A percentile compares a stretch with the other conserved stretches of the same genome.
phyloP scores from a whole-genome alignment of 2,329 filamentous ascomycete genomes.

The Chalara sp. region DNA sequence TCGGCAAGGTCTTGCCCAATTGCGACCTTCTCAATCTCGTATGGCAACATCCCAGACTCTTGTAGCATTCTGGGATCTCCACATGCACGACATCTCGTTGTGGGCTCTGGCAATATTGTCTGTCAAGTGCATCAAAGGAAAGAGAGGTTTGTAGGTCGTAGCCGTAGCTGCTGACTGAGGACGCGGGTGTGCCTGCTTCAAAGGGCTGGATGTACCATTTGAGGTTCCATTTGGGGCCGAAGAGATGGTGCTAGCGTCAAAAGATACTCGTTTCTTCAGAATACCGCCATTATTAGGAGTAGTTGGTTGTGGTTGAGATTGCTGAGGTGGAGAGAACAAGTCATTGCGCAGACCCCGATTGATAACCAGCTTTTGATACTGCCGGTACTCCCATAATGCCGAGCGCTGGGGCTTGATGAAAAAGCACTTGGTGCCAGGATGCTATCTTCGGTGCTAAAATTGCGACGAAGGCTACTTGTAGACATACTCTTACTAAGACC shows the following conservation, averaged over 20 bases:
- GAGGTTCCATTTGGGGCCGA: constrained; percentile 27
- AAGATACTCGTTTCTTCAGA: constrained; percentile 83
- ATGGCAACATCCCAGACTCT: constrained; percentile 21
- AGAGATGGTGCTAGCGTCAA: constrained; percentile 54
- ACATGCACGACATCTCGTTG: constrained; percentile 22
- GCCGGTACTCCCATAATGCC: constrained; percentile 59
- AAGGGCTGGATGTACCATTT: constrained; percentile 31
- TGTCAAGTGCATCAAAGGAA: no score
- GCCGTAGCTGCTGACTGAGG: constrained; percentile 24
- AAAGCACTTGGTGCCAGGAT: constrained; percentile 82
- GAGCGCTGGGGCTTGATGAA: constrained; percentile 57
- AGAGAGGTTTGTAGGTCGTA: constrained; percentile 13
- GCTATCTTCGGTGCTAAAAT: constrained; percentile 76
- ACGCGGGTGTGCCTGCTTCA: constrained; percentile 29
- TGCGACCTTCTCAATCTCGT: constrained; percentile 23
- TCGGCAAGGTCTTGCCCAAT: constrained; percentile 13
- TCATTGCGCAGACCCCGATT: constrained; percentile 79
- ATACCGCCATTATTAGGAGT: constrained; percentile 40
- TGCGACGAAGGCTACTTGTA: constrained; percentile 76
- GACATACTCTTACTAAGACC: constrained; percentile 84
- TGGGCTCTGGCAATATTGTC: no score
- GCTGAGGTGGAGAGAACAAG: constrained; percentile 52
- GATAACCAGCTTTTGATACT: constrained; percentile 89
- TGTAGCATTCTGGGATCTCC: constrained; percentile 14
- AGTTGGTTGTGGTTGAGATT: constrained; percentile 24